These are phyloP conservation scores for Mycotypha africana DNA, from an alignment of 371 early-diverging fungal species.

Conservation along the genomic window DNA sequence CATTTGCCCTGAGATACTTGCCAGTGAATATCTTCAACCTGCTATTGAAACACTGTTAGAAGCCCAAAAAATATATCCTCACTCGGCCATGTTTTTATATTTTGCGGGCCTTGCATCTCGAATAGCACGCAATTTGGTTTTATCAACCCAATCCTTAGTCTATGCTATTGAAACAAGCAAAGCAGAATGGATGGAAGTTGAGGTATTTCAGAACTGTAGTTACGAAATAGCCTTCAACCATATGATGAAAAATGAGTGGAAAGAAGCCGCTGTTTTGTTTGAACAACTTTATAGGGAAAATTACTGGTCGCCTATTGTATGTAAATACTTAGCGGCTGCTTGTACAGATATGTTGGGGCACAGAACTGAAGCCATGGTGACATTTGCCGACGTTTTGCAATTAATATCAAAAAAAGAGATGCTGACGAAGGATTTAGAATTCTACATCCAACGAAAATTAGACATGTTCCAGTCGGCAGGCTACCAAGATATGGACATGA, in stretches of 20 bases:
- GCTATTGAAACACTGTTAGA: constrained; percentile 50
- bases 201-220: constrained; percentile 29
- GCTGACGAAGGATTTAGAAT: constrained; percentile 46
- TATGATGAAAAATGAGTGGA: constrained; percentile 48
- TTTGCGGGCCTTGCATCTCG: constrained; percentile 50
- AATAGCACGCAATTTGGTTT: constrained; percentile 22
- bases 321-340: constrained; percentile 45
- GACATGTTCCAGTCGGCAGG: constrained; percentile 40
- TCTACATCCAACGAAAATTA: constrained; percentile 49
- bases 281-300: constrained; percentile 24
- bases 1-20: constrained; percentile 33
- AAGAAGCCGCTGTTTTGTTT: constrained; percentile 31
- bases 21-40: constrained; percentile 26
- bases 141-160: constrained; percentile 36
- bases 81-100: constrained; percentile 54
- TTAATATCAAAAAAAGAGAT: constrained; percentile 19
- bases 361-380: constrained; percentile 29
- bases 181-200: constrained; percentile 36
- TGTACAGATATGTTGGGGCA: constrained; percentile 42
- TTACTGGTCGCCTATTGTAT: constrained; percentile 46
- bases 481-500: constrained; percentile 47
- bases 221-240: constrained; percentile 52
- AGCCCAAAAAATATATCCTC: constrained; percentile 42
- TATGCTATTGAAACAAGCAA: constrained; percentile 33
- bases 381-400: constrained; percentile 29